Percentiles rank a stretch among this genome's conserved stretches.
Evolutionary conservation across 176 grass and related monocot species (phyloP).

Genomic region (Elymus sibiricus): DNA sequence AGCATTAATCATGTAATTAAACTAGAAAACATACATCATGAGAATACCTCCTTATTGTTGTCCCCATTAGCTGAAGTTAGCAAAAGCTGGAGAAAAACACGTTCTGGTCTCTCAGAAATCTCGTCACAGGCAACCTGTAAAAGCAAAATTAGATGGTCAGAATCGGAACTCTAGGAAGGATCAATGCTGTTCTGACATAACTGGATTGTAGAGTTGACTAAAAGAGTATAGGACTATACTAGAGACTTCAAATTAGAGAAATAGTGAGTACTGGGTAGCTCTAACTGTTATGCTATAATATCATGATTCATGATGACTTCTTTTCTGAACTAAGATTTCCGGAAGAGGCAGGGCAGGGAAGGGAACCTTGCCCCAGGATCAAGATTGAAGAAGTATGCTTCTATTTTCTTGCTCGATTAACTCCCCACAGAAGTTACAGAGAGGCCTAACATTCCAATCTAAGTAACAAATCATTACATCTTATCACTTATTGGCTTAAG

Average conservation of each 20-base stretch:
- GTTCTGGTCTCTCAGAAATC: slow-evolving; percentile 58
- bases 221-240: neutral
- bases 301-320: neutral
- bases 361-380: neutral
- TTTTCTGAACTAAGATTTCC: neutral
- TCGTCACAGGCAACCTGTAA: slow-evolving; percentile 70
- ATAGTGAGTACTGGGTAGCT: neutral
- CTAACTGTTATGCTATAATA: neutral
- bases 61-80: slow-evolving; percentile 43
- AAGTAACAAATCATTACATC: neutral
- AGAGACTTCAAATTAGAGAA: neutral
- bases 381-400: neutral
- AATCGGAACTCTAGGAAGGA: neutral
- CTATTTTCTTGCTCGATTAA: neutral
- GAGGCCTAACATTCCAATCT: neutral
- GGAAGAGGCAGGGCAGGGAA: neutral
- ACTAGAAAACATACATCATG: slow-evolving; percentile 2
- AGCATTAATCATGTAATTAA: slow-evolving; percentile 8
- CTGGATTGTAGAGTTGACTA: neutral
- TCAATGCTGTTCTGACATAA: neutral
- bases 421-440: neutral
- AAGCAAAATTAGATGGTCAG: slow-evolving; percentile 11
- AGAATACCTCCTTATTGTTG: slow-evolving; percentile 62
- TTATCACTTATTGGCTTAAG: neutral
- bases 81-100: slow-evolving; percentile 70